Conservation (phyloP, 225 moss, liverwort and hornwort genomes). For the Physcomitrellopsis africana region DNA sequence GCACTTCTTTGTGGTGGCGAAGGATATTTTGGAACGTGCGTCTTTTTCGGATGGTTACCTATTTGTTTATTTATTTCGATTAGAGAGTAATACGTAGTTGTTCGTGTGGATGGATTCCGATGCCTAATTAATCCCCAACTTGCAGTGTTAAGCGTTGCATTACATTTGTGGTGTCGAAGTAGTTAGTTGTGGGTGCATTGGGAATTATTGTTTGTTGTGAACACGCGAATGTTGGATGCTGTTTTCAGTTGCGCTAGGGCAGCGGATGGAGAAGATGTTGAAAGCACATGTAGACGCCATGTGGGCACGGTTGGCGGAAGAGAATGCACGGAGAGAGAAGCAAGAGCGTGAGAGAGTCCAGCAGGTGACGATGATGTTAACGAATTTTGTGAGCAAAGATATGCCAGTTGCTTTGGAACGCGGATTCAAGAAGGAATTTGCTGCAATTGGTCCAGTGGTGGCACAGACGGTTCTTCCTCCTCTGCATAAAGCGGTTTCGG, state of each 20-base stretch:
- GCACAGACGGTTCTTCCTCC: conserved; percentile 76
- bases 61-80: neutral
- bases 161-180: too few relatives aligned
- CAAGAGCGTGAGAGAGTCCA: conserved; percentile 88
- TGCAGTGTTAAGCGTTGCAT: too few relatives aligned
- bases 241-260: conserved; percentile 64
- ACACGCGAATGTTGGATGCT: conserved; percentile 23
- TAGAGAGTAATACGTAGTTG: neutral
- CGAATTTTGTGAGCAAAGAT: conserved; percentile 85
- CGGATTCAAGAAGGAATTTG: conserved; percentile 88
- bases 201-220: conserved; percentile 6
- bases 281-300: conserved; percentile 95
- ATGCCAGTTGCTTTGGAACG: conserved; percentile 87
- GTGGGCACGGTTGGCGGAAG: conserved; percentile 96
- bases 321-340: conserved; percentile 81
- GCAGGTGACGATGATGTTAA: conserved; percentile 77
- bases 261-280: conserved; percentile 85
- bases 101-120: neutral
- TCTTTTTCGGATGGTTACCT: neutral
- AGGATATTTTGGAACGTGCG: neutral
- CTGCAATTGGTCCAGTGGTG: conserved; percentile 76
- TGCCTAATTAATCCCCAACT: too few relatives aligned
- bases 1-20: neutral
- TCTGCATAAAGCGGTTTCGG: conserved; percentile 76
- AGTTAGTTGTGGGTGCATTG: too few relatives aligned